Evolutionary conservation across 371 early-diverging fungal genomes (phyloP).

Genomic region (Mycotypha africana): DNA sequence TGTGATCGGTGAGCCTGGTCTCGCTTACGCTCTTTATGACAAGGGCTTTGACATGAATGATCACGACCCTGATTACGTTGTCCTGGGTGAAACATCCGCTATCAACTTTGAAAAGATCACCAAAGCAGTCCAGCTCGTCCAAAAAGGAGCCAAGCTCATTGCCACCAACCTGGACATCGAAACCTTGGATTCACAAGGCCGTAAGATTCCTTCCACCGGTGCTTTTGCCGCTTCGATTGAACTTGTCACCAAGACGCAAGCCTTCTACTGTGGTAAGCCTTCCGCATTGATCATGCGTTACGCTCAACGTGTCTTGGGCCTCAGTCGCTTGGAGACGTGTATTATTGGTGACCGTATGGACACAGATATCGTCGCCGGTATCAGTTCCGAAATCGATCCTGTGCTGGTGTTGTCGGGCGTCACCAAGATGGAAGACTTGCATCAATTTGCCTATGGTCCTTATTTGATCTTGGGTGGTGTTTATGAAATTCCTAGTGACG

Average conservation of each 20-base stretch:
- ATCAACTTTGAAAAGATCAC: slow-evolving; percentile 59
- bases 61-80: slow-evolving; percentile 60
- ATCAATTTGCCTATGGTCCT: slow-evolving; percentile 54
- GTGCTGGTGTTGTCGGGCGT: slow-evolving; percentile 62
- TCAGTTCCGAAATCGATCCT: slow-evolving; percentile 54
- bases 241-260: slow-evolving; percentile 56
- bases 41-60: slow-evolving; percentile 64
- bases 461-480: slow-evolving; percentile 55
- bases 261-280: slow-evolving; percentile 66
- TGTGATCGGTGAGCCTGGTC: slow-evolving; percentile 62
- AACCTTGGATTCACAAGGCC: slow-evolving; percentile 45
- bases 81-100: slow-evolving; percentile 55
- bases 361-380: slow-evolving; percentile 56
- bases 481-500: slow-evolving; percentile 47
- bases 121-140: slow-evolving; percentile 56
- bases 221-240: slow-evolving; percentile 58
- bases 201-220: slow-evolving; percentile 55
- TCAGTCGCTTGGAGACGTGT: slow-evolving; percentile 52
- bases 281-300: slow-evolving; percentile 60
- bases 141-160: slow-evolving; percentile 55
- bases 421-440: slow-evolving; percentile 42
- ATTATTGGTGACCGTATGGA: slow-evolving; percentile 71
- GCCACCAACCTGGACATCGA: slow-evolving; percentile 64
- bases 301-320: slow-evolving; percentile 52
- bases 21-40: slow-evolving; percentile 59